Evolutionary conservation across 2,329 filamentous ascomycete genomes (phyloP), one percentile per base, ranked within the genome.

Genomic region (Clonostachys rhizophaga): DNA sequence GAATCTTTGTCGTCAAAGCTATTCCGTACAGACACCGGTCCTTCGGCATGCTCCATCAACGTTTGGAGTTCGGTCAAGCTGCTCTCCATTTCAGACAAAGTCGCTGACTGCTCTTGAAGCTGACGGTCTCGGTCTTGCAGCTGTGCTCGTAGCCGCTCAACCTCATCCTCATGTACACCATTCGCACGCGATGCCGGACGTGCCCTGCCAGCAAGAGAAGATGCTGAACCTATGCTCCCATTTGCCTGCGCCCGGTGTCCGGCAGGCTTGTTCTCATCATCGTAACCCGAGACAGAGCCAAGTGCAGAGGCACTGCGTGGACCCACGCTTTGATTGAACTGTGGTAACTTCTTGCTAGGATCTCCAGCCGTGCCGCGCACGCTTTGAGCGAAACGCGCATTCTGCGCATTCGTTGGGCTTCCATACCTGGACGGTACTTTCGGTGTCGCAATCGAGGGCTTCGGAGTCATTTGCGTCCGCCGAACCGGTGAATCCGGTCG

Each of bases 401-500:
- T 6, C 24, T 30, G 24, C 24, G 24, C 24, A 52, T 73, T 76
- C 4, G 82, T 78, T 3, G 67, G 67, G 44, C 67, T 70, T 9
- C 63, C 67, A 49, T 63, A 65, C 39, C 66, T 57, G 5, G 57
- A 57, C 50, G 56, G 65, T 46, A 46, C 58, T 34, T 51, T 55
- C 86, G 44, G 81, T 73, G 43, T 79, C 64, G 40, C 59, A 45
- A 84, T 70, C 6, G 81, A 79, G 2, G 81, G 76, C 36, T 81
- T 73, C 24, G 79, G 82, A 10, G 76, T 85, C 64, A 83, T 79
- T 48, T 84, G 83, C 42, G 82, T 68, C 56, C 81, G 86, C 54
- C 87, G 83, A 35, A 88, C 75, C 5, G 92, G 94, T 3, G 92
- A 96, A 53, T 96, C 91, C 6, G 94, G 88, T 33, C 91, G 86